These are phyloP conservation scores for Diplosphaera chodatii DNA, from an alignment of 139 green algal genomes.

Conservation along the genomic window DNA sequence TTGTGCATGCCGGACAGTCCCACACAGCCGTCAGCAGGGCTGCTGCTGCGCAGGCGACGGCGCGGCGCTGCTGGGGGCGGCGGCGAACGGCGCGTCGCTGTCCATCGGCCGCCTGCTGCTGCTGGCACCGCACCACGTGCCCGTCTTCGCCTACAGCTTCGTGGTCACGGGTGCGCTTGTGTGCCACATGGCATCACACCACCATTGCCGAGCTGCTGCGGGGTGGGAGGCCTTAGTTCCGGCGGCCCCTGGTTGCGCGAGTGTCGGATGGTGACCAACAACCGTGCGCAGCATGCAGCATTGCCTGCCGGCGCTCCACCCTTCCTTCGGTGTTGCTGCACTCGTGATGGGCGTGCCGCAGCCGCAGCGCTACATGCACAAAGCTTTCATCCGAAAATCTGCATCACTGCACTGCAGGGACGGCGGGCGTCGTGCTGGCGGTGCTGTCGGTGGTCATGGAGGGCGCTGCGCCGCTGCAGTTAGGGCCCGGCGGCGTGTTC, in stretches of 20 bases:
- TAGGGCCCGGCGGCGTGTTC: constrained; percentile 36
- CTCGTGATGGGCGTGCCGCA: no score
- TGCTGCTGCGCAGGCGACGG: neutral
- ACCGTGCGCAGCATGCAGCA: no score
- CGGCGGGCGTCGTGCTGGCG: constrained; percentile 21
- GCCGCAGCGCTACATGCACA: no score
- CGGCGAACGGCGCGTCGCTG: constrained; percentile 28
- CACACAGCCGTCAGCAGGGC: no score
- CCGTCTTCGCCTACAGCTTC: constrained; percentile 68
- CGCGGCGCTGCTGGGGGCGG: neutral
- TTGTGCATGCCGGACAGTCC: no score
- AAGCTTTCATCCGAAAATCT: no score
- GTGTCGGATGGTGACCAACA: no score
- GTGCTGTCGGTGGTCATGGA: constrained; percentile 25
- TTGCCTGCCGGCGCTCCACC: no score
- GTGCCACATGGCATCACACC: constrained; percentile 11
- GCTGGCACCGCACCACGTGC: constrained; percentile 46
- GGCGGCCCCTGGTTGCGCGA: no score
- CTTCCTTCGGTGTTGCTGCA: no score
- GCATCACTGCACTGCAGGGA: constrained; percentile 1
- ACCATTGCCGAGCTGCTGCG: neutral
- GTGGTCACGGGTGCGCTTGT: constrained; percentile 37
- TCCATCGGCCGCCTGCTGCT: constrained; percentile 27
- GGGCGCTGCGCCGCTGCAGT: constrained; percentile 11
- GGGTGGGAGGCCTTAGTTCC: no score